These are phyloP conservation scores for Haplosporangium gracile DNA, from an alignment of 192 early-diverging fungal species.

Conservation along the genomic window DNA sequence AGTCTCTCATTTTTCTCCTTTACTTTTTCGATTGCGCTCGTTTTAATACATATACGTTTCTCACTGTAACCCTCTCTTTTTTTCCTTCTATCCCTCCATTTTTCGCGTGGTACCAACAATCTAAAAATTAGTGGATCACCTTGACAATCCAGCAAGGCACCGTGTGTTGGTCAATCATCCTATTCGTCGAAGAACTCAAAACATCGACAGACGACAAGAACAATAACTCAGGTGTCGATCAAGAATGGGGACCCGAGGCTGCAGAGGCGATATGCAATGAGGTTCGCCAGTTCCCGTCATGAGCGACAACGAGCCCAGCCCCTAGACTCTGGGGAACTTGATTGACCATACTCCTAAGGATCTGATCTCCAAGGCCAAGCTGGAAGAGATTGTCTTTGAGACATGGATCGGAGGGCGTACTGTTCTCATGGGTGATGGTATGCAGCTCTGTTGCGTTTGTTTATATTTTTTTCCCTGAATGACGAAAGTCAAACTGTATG, in stretches of 20 bases:
- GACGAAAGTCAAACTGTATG: too few species aligned
- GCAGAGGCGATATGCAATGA: conserved; percentile 8
- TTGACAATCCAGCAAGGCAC: not conserved
- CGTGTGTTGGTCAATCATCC: not conserved
- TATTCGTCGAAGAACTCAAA: not conserved
- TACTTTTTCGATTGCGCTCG: too few species aligned
- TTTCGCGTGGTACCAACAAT: not conserved
- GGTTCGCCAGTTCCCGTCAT: not conserved
- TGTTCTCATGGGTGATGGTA: conserved; percentile 9
- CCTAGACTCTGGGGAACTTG: not conserved
- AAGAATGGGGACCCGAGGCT: conserved; percentile 6
- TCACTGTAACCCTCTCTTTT: too few species aligned
- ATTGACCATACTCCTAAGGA: conserved; percentile 1
- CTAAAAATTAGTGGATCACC: not conserved
- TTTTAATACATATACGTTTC: too few species aligned
- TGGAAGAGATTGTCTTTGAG: conserved; percentile 11
- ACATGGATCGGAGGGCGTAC: not conserved
- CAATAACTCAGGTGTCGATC: not conserved
- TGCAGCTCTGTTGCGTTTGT: not conserved
- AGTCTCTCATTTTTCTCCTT: not conserved
- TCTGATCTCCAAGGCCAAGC: conserved; percentile 7
- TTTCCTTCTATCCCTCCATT: too few species aligned
- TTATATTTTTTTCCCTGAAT: too few species aligned
- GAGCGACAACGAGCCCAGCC: not conserved
- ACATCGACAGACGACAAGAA: not conserved